A percentile compares a stretch with the other conserved stretches of the same genome.
Conservation (phyloP, 2,329 filamentous ascomycete species). For the Aspergillus caelatus region DNA sequence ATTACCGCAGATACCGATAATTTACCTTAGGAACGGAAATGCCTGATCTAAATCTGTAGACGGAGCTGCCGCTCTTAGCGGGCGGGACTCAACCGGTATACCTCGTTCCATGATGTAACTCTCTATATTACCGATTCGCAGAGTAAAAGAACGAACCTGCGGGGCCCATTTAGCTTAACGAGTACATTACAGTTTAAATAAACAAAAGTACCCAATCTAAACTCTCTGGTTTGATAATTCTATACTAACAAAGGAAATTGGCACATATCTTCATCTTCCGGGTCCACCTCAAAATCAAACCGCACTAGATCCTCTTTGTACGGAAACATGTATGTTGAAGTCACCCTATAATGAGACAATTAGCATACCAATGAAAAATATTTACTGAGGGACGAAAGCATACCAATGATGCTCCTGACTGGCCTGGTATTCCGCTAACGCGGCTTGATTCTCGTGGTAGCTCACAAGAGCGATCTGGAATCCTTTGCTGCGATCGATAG, state of each 20-base stretch:
- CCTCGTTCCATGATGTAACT: too few relatives aligned
- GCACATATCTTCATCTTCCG: constrained; percentile 37
- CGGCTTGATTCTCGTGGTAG: constrained; percentile 51
- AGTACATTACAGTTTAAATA: too few relatives aligned
- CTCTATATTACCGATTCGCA: too few relatives aligned
- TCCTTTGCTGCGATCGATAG: constrained; percentile 56
- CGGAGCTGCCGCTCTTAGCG: too few relatives aligned
- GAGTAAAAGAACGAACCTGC: too few relatives aligned
- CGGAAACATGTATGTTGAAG: constrained; percentile 54
- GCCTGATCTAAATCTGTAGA: too few relatives aligned
- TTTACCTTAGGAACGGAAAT: too few relatives aligned
- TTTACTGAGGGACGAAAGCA: background rate
- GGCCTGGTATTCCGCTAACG: constrained; percentile 55
- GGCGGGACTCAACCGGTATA: too few relatives aligned
- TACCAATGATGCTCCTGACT: constrained; percentile 57
- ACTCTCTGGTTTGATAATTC: background rate
- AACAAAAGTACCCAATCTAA: too few relatives aligned
- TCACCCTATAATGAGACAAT: constrained; percentile 45
- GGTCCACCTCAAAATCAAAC: constrained; percentile 57
- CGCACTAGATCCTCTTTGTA: constrained; percentile 57
- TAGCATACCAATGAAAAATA: background rate
- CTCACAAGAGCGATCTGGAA: constrained; percentile 57
- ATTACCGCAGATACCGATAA: too few relatives aligned
- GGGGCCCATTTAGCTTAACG: too few relatives aligned
- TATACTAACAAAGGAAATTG: constrained; percentile 10